Evolutionary conservation across 2,329 filamentous ascomycete genomes (phyloP), one percentile per base, ranked within the genome.

Genomic region (Trichoderma lentiforme): DNA sequence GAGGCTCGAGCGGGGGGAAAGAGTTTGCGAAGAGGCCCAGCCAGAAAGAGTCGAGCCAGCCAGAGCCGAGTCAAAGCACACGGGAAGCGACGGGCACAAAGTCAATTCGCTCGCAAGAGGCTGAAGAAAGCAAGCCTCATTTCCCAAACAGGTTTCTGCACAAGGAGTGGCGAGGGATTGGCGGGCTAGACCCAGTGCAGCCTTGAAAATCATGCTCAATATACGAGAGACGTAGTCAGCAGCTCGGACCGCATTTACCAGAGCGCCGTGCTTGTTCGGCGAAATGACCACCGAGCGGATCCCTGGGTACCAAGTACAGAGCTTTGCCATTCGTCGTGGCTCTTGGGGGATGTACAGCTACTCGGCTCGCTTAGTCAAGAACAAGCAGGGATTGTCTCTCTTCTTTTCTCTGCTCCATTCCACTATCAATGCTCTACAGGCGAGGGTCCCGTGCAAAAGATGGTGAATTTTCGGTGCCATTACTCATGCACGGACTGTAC

Each of bases 231-330:
- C 36, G 65, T 69, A 60, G 65, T 61, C 65, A 60, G 65, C 66
- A 69, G n/a, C 39, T 69, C 66, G 66, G 66, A 69, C 66, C 66
- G 66, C 66, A 69, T 61, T 61, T 69, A 51, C 56, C 53, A 68
- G 65, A 68, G n/a, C 30, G 65, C 65, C 65, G 65, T 30, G 26
- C n/a, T 6, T 4, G 15, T 39, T 69, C 66, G 66, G 66, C 66
- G 39, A 51, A 69, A 57, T 39, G 28, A 34, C 28, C 57, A 24
- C 66, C 57, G 66, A 69, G 18, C 36, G 32, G 36, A 36, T 39
- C 21, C 21, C 18, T 15, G 24, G 15, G 60, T 34, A 60, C n/a
- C 6, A 3, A 21, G 30, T 36, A 61, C 30, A 7, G 6, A 11
- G 56, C 14, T n/a, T 32, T 32, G 18, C 28, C 1, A 28, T 14